Conservation (phyloP, 2,329 filamentous ascomycete genomes). For the Coniochaeta ligniaria region DNA sequence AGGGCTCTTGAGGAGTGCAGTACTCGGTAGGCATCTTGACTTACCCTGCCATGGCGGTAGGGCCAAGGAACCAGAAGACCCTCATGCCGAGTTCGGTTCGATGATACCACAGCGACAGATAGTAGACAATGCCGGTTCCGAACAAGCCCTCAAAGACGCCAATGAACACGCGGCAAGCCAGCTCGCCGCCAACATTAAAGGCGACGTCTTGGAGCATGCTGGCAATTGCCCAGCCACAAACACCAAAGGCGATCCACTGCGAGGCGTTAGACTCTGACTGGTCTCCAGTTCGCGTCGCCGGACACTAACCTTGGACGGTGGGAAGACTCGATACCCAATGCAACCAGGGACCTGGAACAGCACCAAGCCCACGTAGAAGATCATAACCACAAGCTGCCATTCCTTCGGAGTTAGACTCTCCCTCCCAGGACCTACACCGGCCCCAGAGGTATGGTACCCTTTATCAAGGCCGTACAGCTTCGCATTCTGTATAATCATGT, state of each 20-base stretch:
- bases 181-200: slow-evolving; percentile 6
- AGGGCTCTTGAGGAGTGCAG: neutral
- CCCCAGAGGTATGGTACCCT: slow-evolving; percentile 3
- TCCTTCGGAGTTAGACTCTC: slow-evolving; percentile 4
- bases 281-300: too few relatives aligned
- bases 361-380: slow-evolving; percentile 13
- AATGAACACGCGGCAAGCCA: slow-evolving; percentile 5
- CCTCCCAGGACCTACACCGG: slow-evolving; percentile 8
- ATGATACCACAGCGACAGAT: slow-evolving; percentile 13
- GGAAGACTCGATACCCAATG: slow-evolving; percentile 12
- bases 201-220: slow-evolving; percentile 10
- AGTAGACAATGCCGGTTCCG: slow-evolving; percentile 10
- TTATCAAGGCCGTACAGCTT: slow-evolving; percentile 9
- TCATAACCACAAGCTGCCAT: slow-evolving; percentile 10
- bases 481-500: slow-evolving; percentile 8
- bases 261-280: too few relatives aligned
- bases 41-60: slow-evolving; percentile 10
- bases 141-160: slow-evolving; percentile 4
- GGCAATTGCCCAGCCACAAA: slow-evolving; percentile 9
- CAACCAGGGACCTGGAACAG: slow-evolving; percentile 13
- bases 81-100: slow-evolving; percentile 10
- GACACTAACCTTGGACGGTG: slow-evolving; percentile 7
- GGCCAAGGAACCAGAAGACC: slow-evolving; percentile 13
- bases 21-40: neutral
- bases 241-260: slow-evolving; percentile 10